These are phyloP conservation scores for Heliosperma pusillum DNA, from an alignment of 148 eudicot genomes.

Conservation along the genomic window DNA sequence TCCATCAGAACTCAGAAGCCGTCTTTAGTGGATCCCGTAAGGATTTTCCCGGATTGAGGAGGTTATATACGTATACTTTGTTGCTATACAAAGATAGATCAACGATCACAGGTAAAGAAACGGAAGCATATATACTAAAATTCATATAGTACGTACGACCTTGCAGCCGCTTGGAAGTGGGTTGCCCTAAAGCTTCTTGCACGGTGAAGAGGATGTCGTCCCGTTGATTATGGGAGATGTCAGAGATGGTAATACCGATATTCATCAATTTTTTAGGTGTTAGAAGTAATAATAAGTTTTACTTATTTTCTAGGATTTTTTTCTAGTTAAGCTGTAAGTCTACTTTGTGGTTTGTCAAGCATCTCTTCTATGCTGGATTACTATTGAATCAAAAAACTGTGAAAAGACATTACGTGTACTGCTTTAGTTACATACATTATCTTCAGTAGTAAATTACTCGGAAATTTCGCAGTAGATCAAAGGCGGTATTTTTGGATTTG, in stretches of 20 bases:
- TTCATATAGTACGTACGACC: not conserved
- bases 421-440: not conserved
- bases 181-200: constrained; percentile 3
- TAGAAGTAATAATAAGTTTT: constrained; percentile 21
- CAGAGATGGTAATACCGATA: constrained; percentile 20
- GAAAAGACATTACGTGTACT: not conserved
- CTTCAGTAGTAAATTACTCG: not conserved
- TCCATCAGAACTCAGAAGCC: not conserved
- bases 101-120: constrained; percentile 15
- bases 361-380: not conserved
- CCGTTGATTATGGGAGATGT: constrained; percentile 21
- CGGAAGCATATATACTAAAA: constrained; percentile 6
- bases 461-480: not conserved
- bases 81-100: constrained; percentile 13
- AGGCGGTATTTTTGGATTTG: too few relatives aligned
- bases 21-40: not conserved
- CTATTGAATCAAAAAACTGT: not conserved
- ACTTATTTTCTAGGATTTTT: constrained; percentile 17
- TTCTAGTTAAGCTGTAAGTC: constrained; percentile 1
- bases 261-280: constrained; percentile 5
- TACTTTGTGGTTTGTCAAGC: too few relatives aligned
- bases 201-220: constrained; percentile 5
- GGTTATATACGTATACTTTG: not conserved
- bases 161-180: not conserved
- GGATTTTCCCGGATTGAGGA: not conserved